phyloP scores from a whole-genome alignment of 2,329 filamentous ascomycete species.

The Monosporascus ibericus region DNA sequence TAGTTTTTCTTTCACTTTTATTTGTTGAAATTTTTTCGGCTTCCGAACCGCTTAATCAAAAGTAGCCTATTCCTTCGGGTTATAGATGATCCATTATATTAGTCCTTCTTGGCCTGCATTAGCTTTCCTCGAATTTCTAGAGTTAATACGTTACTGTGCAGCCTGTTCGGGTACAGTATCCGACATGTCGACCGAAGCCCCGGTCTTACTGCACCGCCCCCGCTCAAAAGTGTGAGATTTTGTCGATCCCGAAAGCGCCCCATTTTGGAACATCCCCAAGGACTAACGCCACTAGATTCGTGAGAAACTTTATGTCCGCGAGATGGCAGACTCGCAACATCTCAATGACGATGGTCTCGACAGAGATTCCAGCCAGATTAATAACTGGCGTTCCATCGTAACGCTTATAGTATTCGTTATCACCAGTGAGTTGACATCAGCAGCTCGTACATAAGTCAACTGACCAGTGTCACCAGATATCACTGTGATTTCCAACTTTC shows the following conservation, averaged over 20 bases:
- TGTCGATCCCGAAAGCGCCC: no score
- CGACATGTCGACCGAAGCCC: neutral
- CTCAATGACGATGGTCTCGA: constrained; percentile 24
- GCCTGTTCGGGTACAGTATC: neutral
- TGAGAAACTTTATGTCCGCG: neutral
- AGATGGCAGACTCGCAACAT: constrained; percentile 4
- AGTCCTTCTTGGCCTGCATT: no score
- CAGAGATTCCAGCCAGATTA: constrained; percentile 51
- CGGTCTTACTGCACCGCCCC: neutral
- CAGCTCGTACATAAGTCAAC: neutral
- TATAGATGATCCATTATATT: no score
- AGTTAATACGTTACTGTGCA: no score
- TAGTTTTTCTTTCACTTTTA: no score
- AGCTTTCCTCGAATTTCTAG: no score
- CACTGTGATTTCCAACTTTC: constrained; percentile 63
- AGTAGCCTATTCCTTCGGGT: no score
- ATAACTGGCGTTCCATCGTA: constrained; percentile 62
- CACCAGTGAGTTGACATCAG: constrained; percentile 51
- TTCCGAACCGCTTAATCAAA: no score
- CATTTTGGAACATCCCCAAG: no score
- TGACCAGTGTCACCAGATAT: constrained; percentile 44
- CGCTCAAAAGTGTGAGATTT: no score
- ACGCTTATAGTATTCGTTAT: constrained; percentile 63
- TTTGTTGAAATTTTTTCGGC: no score
- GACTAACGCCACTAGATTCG: neutral